Base-by-base conservation (phyloP, 2,329 filamentous ascomycete genomes). In the Bipolaris cookei region DNA sequence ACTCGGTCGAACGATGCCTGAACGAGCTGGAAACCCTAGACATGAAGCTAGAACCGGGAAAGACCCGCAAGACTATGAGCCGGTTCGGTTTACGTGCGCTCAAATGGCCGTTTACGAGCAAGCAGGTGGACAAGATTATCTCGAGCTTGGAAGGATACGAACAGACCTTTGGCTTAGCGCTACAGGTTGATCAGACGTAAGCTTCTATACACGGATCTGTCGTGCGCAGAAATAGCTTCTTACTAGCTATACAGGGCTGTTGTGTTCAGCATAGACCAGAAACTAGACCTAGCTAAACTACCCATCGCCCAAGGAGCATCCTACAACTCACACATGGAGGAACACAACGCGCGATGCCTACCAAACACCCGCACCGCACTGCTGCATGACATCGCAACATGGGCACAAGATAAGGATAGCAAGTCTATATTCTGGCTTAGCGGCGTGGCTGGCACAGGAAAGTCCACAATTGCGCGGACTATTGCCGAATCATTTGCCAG, bases 101-200 rank as follows among this genome's bases (percentile, higher is more conserved):
- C 13, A 79, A 74, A 63, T 80, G 76, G 77, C 77, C 76, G 3
- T 74, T 79, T 41, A 64, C 69, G 25, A 77, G 69, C 39, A 71
- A 74, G 39, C 67, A 79, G 44, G 67, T 78, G 41, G 68, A 76
- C 11, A 63, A 49, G 48, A 62, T 64, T 3, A 45, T 68, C 53
- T 42, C 23, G 38, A 66, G 62, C 10, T 64, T 80, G 28, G 53
- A 65, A 48, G 59, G 59, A 37, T 72, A 66, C 43, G 68, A 66
- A 37, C 47, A 67, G 21, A 66, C 58, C 0, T 71, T 78, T 50
- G 68, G 51, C 13, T 49, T 69, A 3, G 68, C 65, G 44, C 65
- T 79, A 18, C 69, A 74, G 47, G 64, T 76, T 39, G 69, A 78
- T 62, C 67, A 77, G 61, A 71, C 58, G 72, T 75, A 71, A 58